Base-by-base conservation (phyloP, 495 filamentous ascomycete genomes). In the Schizothecium vesticola region DNA sequence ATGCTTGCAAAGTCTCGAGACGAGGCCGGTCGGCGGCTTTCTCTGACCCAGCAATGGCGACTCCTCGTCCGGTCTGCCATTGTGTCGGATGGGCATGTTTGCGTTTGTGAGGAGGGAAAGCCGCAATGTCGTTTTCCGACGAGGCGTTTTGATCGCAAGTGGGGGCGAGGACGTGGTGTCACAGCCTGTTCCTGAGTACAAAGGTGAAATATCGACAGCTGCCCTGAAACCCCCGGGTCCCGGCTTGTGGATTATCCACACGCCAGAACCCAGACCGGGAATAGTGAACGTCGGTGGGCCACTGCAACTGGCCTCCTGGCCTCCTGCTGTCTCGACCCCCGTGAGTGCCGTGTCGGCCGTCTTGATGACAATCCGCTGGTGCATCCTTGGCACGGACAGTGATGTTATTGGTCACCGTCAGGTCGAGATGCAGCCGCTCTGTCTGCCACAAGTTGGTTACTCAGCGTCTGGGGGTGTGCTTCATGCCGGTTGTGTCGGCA, bases 41-140 rank as follows among this genome's bases (percentile, higher is more conserved):
- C 61, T 69, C 13, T 28, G 43, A 51, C 73, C 70, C 24, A 84
- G 69, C 69, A 85, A 75, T 10, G 81, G 77, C 69, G 77, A 71
- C 70, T 84, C 74, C 66, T 82, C 80, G 65, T 81, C 79, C 59
- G 63, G 33, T 16, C 57, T 21, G 5, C 1, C 23, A 55, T 56
- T 61, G 58, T 36, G 16, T 51, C 4, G 21, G 11, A n/a, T 7
- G 2, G 67, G 62, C 67, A 64, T 69, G 28, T n/a, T 21, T 26
- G 59, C 12, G 36, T 25, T 75, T 36, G 68, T 25, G 22, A 67
- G 76, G 74, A 19, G 16, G 23, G 56, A 12, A 24, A 21, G 36
- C 2, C 9, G 31, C n/a, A n/a, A n/a, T 60, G 8, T 60, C 26
- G 56, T 26, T 59, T 9, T 28, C 25, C 12, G 22, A 24, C 24